phyloP scores from a whole-genome alignment of 495 filamentous ascomycete species.

The Talaromyces nanjingensis region DNA sequence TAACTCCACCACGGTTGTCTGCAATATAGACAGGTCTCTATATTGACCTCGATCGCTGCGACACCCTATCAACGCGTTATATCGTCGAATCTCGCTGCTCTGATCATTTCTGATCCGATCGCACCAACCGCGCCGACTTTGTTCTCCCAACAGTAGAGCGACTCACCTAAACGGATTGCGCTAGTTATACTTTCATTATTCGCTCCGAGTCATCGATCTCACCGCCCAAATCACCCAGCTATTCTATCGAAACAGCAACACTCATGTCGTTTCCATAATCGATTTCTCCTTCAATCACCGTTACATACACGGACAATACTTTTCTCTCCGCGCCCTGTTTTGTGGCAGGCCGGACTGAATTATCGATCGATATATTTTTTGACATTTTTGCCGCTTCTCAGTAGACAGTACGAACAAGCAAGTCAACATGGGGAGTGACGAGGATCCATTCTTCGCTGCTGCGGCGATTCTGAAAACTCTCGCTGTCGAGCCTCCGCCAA shows the following conservation, averaged over 20 bases:
- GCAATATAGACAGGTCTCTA: background rate
- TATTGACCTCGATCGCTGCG: background rate
- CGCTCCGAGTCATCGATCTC: background rate
- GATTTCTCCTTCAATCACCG: background rate
- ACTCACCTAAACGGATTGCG: background rate
- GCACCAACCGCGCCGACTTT: background rate
- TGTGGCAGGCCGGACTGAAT: background rate
- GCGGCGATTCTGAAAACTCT: slow-evolving; percentile 57
- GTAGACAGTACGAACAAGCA: background rate
- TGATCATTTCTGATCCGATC: background rate
- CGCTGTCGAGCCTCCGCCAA: slow-evolving; percentile 40
- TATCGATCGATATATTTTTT: background rate
- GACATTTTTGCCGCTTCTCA: background rate
- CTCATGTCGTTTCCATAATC: background rate
- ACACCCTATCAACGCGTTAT: background rate
- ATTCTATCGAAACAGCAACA: background rate
- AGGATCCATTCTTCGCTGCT: slow-evolving; percentile 20
- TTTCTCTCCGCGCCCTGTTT: background rate
- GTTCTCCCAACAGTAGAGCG: background rate
- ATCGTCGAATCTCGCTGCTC: background rate
- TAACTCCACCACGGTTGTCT: background rate
- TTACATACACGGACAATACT: background rate
- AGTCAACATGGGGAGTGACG: background rate
- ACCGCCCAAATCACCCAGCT: background rate
- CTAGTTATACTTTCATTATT: background rate